Percentiles rank a stretch among this genome's conserved stretches.
These are phyloP conservation scores for Aureobasidium sp. DNA, from an alignment of 2,329 filamentous ascomycete genomes.

Conservation along the genomic window DNA sequence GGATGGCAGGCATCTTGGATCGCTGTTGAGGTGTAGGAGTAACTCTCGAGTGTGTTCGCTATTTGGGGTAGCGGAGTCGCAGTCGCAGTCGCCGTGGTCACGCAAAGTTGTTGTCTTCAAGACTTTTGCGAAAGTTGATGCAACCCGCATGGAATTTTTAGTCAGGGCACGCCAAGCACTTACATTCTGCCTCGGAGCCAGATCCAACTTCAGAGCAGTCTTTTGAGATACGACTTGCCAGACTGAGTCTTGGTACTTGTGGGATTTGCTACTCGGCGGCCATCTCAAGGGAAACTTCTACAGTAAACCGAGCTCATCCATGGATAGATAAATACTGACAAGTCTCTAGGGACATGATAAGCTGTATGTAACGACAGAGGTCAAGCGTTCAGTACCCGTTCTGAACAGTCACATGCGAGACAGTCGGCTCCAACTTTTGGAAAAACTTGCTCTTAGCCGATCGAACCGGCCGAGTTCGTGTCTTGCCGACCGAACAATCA, in stretches of 20 bases:
- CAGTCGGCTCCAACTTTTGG: constrained; percentile 5
- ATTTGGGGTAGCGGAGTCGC: background rate
- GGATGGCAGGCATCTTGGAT: constrained; percentile 43
- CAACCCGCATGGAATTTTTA: background rate
- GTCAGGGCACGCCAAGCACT: background rate
- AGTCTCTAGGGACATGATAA: background rate
- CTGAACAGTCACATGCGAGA: background rate
- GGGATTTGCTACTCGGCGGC: background rate
- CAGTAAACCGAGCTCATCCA: too few species aligned
- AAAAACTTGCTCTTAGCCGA: constrained; percentile 6
- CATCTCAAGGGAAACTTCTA: background rate
- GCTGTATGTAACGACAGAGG: background rate
- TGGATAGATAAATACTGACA: background rate
- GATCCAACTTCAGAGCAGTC: background rate
- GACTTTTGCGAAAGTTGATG: background rate
- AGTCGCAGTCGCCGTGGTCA: background rate
- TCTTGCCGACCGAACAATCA: constrained; percentile 9
- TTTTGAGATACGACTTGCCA: background rate
- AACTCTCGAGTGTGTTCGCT: background rate
- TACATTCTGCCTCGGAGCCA: background rate
- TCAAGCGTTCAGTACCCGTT: background rate
- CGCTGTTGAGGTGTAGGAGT: background rate
- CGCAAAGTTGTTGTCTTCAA: background rate
- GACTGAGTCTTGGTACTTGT: background rate
- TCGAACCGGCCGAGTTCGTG: constrained; percentile 6